These are phyloP conservation scores for Penicillium parvum DNA, from an alignment of 495 filamentous ascomycete genomes.

Conservation along the genomic window DNA sequence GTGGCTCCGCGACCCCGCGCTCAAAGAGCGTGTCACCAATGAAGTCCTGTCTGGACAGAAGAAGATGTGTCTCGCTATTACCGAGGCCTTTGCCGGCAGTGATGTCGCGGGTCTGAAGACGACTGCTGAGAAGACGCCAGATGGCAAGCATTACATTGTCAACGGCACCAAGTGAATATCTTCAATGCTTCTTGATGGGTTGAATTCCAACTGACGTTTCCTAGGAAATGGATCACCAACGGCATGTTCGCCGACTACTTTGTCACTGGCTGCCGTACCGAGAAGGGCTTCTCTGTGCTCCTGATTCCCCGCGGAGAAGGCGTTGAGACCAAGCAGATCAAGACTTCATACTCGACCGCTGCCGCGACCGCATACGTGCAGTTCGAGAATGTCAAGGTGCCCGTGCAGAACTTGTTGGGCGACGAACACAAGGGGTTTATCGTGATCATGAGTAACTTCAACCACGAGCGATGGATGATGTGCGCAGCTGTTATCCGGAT, in stretches of 20 bases:
- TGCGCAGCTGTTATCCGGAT: constrained; percentile 58
- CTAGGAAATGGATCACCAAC: constrained; percentile 86
- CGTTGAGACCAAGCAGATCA: constrained; percentile 74
- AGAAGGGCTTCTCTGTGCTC: constrained; percentile 76
- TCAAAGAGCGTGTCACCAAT: constrained; percentile 60
- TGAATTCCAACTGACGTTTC: background rate
- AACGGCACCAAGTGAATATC: constrained; percentile 68
- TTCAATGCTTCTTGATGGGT: background rate
- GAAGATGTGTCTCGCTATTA: constrained; percentile 84
- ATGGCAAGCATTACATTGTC: constrained; percentile 80
- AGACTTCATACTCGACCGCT: constrained; percentile 77
- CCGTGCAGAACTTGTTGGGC: constrained; percentile 72
- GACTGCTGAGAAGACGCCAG: constrained; percentile 73
- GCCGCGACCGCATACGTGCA: constrained; percentile 79
- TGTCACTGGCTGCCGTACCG: constrained; percentile 74
- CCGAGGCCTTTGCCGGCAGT: constrained; percentile 83
- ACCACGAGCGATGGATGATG: constrained; percentile 77
- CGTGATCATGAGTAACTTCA: constrained; percentile 86
- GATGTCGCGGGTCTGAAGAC: constrained; percentile 82
- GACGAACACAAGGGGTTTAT: constrained; percentile 83
- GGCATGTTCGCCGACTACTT: constrained; percentile 82
- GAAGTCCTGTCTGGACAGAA: constrained; percentile 79
- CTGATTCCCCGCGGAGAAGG: constrained; percentile 67
- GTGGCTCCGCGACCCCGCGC: constrained; percentile 62
- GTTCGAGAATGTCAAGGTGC: constrained; percentile 84